Evolutionary conservation across 139 green algal genomes (phyloP).

Genomic region (Parachlorella kessleri): DNA sequence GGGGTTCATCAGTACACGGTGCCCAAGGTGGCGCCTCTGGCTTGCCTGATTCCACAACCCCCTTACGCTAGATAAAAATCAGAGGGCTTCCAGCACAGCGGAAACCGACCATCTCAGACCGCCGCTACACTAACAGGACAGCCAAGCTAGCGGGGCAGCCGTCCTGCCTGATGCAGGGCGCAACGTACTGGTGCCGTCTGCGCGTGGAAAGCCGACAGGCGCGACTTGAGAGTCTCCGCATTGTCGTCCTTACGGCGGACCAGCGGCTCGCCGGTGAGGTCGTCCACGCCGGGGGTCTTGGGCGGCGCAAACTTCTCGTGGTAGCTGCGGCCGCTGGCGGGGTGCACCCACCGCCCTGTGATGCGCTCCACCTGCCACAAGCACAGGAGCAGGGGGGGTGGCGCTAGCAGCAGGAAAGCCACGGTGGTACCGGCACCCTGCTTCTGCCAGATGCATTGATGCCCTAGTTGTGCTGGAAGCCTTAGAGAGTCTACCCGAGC

Average conservation of each 20-base stretch:
- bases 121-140: neutral
- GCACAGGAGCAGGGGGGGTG: too few relatives aligned
- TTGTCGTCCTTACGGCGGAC: slow-evolving; percentile 98
- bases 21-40: neutral
- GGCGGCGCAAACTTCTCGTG: slow-evolving; percentile 96
- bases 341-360: slow-evolving; percentile 90
- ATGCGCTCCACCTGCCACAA: slow-evolving; percentile 86
- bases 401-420: too few relatives aligned
- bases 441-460: too few relatives aligned
- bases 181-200: slow-evolving; percentile 85
- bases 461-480: too few relatives aligned
- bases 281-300: slow-evolving; percentile 75
- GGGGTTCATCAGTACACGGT: neutral
- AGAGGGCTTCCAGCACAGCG: neutral
- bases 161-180: neutral
- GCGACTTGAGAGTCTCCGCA: slow-evolving; percentile 92
- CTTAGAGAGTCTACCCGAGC: too few relatives aligned
- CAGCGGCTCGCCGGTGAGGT: slow-evolving; percentile 93
- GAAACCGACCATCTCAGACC: neutral
- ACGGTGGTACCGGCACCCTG: too few relatives aligned
- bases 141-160: neutral
- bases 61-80: neutral
- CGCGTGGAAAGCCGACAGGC: slow-evolving; percentile 88
- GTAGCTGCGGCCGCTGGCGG: slow-evolving; percentile 91
- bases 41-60: neutral